Evolutionary conservation across 805 yeast genomes (phyloP), one percentile per base, ranked within the genome.

Genomic region (Pichia eremophila): DNA sequence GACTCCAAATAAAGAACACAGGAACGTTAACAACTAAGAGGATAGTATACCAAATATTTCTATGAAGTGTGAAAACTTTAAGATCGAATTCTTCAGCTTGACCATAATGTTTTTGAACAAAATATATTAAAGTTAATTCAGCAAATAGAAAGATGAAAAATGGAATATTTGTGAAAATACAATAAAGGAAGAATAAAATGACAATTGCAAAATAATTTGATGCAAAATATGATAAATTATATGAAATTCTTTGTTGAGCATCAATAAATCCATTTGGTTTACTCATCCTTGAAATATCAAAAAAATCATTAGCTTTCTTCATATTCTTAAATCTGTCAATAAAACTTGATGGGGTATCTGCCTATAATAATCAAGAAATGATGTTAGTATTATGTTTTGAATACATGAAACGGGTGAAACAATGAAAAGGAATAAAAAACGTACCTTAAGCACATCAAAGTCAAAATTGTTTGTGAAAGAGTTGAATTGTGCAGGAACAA

Each of bases 271-370:
- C 86, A 47, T 73, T 75, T 14, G 99, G 99, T 62, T 85, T 85
- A 46, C 91, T 81, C 52, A 90, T 64, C 65, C 95, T 81, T 62
- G 83, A 82, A 63, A 83, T 62, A 64, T 93, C 96, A 60, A 91
- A 88, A 63, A 93, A 93, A 63, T 93, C 99, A 63, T 81, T 86
- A 17, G 90, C 85, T 31, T 95, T 83, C 58, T 83, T 83, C 56
- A 93, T 68, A 57, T 84, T 78, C 48, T 88, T 68, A 46, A 87
- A 66, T 50, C 81, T 75, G 44, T 74, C 62, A 60, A 81, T 85
- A 48, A 90, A 62, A 2, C 80, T 63, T 12, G 66, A 57, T 18
- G 65, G 59, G 18, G 68, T 60, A 40, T 63, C 69, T 34, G 60
- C 60, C 65, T 63, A 6, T 37, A 22, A 8, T 5, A 35, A 18